Conservation (phyloP, 2,329 filamentous ascomycete genomes). For the Metarhizium rileyi region DNA sequence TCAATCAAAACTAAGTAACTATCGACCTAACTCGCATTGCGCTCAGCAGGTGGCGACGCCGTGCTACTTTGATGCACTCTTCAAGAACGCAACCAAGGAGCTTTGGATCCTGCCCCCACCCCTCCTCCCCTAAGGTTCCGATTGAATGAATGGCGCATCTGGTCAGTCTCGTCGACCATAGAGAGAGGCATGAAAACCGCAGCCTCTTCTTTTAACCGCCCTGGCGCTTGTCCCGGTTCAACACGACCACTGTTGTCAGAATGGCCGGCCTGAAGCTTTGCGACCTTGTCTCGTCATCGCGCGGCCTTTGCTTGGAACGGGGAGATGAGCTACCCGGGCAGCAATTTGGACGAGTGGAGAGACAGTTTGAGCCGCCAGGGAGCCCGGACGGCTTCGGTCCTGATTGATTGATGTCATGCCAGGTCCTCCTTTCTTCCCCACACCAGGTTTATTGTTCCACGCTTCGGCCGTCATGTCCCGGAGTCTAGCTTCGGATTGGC, state of each 20-base stretch:
- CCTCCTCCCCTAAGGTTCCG: neutral
- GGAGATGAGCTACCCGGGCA: neutral
- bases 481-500: neutral
- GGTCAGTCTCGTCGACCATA: neutral
- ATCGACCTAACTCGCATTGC: too few relatives aligned
- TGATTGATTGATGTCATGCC: too few relatives aligned
- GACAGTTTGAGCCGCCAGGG: neutral
- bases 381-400: neutral
- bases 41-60: neutral
- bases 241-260: neutral
- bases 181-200: neutral
- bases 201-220: neutral
- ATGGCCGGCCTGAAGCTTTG: neutral
- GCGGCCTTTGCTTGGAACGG: neutral
- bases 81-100: neutral
- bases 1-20: too few relatives aligned
- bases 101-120: neutral
- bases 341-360: neutral
- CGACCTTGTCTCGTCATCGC: neutral
- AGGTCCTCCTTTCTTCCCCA: neutral
- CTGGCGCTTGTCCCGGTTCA: neutral
- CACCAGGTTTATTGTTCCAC: neutral
- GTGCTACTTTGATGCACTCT: neutral
- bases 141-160: too few relatives aligned
- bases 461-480: neutral